Conservation (phyloP, 2,329 filamentous ascomycete genomes). For the Fusarium agapanthi region DNA sequence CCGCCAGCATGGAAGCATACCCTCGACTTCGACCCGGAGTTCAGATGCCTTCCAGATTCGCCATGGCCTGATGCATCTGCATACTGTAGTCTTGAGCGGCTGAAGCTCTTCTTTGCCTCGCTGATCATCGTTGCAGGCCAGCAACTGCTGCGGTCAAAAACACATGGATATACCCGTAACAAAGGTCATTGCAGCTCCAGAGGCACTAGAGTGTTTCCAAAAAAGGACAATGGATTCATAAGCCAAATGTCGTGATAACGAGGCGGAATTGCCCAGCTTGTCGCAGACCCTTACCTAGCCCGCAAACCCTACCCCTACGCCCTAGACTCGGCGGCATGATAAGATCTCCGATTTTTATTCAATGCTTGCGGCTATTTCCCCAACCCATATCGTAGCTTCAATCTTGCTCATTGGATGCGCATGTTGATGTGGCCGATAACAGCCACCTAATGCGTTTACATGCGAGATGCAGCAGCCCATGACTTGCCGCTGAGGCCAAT, state of each 20-base stretch:
- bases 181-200: conserved; percentile 1
- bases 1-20: conserved; percentile 31
- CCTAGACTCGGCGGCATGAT: conserved; percentile 18
- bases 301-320: conserved; percentile 22
- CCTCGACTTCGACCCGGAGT: conserved; percentile 30
- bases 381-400: background rate
- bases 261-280: conserved; percentile 15
- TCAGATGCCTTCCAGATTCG: conserved; percentile 26
- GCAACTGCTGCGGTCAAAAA: background rate
- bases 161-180: background rate
- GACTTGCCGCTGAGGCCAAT: conserved; percentile 32
- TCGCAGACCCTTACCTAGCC: conserved; percentile 8
- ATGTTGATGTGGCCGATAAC: conserved; percentile 12
- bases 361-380: conserved; percentile 14
- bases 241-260: background rate
- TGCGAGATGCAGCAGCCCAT: conserved; percentile 28
- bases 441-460: conserved; percentile 22
- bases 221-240: conserved; percentile 5
- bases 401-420: conserved; percentile 4
- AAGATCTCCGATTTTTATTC: conserved; percentile 16
- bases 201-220: conserved; percentile 14
- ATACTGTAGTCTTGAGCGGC: background rate
- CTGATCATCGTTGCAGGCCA: background rate
- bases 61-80: conserved; percentile 4
- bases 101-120: background rate